Evolutionary conservation across 306 rosid genomes (phyloP).

Genomic region (Pyrus bretschneideri): DNA sequence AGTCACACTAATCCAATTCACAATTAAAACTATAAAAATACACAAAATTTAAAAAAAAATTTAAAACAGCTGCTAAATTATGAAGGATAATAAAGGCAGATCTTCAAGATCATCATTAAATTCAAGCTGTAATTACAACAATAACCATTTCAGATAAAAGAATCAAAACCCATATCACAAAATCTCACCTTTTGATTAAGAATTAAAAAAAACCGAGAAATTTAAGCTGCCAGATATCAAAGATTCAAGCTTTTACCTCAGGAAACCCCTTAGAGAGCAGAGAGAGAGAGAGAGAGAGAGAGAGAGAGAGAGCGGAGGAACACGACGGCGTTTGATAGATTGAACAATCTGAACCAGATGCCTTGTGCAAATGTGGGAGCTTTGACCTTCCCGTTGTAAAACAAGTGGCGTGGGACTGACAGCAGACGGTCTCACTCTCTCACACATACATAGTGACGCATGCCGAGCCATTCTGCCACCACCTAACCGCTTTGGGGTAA

Average conservation of each 20-base stretch:
- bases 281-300: neutral
- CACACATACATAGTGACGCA: neutral
- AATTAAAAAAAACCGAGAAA: neutral
- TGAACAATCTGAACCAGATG: constrained; percentile 1
- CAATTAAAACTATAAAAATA: neutral
- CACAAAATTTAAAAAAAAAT: neutral
- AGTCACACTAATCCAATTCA: neutral
- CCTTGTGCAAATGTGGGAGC: neutral
- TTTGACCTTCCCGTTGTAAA: neutral
- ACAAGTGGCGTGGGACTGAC: neutral
- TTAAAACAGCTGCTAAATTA: neutral
- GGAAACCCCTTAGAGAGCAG: constrained; percentile 5
- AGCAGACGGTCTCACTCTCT: neutral
- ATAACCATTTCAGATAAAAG: neutral
- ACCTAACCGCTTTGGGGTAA: neutral
- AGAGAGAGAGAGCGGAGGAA: neutral
- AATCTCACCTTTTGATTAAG: too few relatives aligned
- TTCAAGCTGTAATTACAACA: neutral
- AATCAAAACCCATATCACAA: constrained; percentile 1
- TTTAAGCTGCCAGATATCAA: neutral
- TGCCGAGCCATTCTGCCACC: neutral
- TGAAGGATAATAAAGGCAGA: neutral
- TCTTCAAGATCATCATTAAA: constrained; percentile 3
- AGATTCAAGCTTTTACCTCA: constrained; percentile 12
- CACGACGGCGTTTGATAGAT: neutral